Evolutionary conservation across 2,329 filamentous ascomycete species (phyloP), one percentile per base, ranked within the genome.

Genomic region (Cladorrhinum sp.): DNA sequence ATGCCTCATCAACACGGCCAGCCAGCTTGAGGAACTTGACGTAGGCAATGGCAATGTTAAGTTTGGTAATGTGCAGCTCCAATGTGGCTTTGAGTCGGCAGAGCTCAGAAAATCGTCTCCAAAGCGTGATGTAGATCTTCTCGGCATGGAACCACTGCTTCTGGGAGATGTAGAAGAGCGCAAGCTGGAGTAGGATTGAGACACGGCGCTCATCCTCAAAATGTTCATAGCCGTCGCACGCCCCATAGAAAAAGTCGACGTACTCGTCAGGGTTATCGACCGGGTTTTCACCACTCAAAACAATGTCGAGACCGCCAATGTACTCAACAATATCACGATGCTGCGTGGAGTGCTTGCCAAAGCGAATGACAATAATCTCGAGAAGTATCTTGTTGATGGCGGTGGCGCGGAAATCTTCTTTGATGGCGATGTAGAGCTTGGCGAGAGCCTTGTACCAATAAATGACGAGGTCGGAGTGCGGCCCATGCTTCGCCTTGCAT

Each of bases 31-130:
- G 63, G 59, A 75, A 77, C 49, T 66, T 65, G 54, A 71, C 64
- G 55, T 77, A 78, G 61, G 74, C 72, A 2, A 77, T 65, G 1
- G 75, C 74, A 54, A 78, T 74, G 58, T 70, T 70, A 48, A 78
- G 70, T 64, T 75, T 76, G 52, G 71, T 66, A 2, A 75, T 63
- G 49, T 76, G 73, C 10, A 76, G 64, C 41, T 77, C 72, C 1
- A 70, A 55, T 1, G 68, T 73, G 1, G 64, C 61, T 9, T 71
- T 71, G 27, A 66, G 63, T 13, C 70, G 69, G 38, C 70, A 71
- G 6, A 70, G 68, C 23, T 70, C 65, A 7, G 73, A 75, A 52
- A 77, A 68, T n/a, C 71, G 71, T 5, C 74, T 71, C 76, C 76
- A 78, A 7, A 78, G 70, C 18, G 69, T 71, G 55, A 77, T 69